phyloP scores from a whole-genome alignment of 331 rosid genomes.

The Pyracantha coccinea region DNA sequence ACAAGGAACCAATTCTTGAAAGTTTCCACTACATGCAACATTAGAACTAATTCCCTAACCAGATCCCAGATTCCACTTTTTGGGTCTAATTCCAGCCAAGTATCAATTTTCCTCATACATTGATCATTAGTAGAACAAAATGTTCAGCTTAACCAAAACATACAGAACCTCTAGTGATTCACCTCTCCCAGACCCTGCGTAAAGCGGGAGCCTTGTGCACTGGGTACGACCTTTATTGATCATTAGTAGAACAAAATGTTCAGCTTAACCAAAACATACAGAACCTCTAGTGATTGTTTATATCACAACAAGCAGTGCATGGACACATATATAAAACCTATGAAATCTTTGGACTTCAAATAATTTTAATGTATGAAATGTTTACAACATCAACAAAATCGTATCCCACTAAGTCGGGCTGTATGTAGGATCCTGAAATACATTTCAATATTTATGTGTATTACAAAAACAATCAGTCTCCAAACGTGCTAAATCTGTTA shows the following conservation, averaged over 20 bases:
- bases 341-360: no score
- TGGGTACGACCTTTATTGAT: no score
- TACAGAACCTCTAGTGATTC: no score
- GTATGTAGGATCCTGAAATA: no score
- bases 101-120: background rate
- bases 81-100: background rate
- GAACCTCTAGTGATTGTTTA: background rate
- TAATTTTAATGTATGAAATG: no score
- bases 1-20: background rate
- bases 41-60: background rate
- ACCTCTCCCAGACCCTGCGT: no score
- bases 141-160: background rate
- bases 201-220: no score
- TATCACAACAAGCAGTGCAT: background rate
- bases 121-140: background rate
- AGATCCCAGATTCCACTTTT: background rate
- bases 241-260: background rate
- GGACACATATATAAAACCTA: background rate
- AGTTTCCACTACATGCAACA: background rate
- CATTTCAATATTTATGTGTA: no score
- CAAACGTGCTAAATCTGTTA: background rate
- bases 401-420: no score
- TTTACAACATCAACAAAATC: no score
- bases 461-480: background rate
- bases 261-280: background rate